Base-by-base conservation (phyloP, 768 basidiomycete genomes). In the Tulasnella sp. region DNA sequence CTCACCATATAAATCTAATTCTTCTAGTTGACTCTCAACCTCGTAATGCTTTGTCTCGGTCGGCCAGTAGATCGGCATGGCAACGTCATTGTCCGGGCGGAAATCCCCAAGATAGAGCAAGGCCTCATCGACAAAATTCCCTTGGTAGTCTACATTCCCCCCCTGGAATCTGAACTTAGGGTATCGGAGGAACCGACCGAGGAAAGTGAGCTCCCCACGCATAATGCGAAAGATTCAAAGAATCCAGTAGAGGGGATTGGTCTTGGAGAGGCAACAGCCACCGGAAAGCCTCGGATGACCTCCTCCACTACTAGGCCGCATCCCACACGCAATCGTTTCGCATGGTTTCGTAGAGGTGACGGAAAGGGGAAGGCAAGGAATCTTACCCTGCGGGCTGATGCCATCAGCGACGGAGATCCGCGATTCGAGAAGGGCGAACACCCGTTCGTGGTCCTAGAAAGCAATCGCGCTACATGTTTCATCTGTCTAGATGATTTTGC, bases 401-500 rank as follows among this genome's bases (percentile, higher is more conserved):
- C 44, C 5, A 73, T 67, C 23, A 40, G 70, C 35, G 70, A 88
- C 16, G 94, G 93, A 92, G 91, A 94, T 81, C 91, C 91, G 76
- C 87, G 89, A 72, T 95, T 92, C 91, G 93, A 93, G 81, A 86
- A 88, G 57, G 88, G 89, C 48, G 90, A 91, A 74, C 91, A 92
- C 83, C 93, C 94, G 1, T 94, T 95, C 83, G 92, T 95, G 48
- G 85, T 91, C 61, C 86, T 95, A 44, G 92, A 94, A 81, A 91
- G 89, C 32, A 93, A 95, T 82, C 90, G 93, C 74, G 94, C 94
- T 6, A 89, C 91, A 16, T 95, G 93, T 83, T 92, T 92, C 32
- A 93, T 94, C 75, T 95, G 94, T 83, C 85, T 95, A 80, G 87
- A 92, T 88, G 93, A 95, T 83, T 95, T 94, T 80, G 92, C 92